Evolutionary conservation across 345 rosid species (phyloP), one percentile per base, ranked within the genome.

Genomic region (Gossypium ekmanianum): DNA sequence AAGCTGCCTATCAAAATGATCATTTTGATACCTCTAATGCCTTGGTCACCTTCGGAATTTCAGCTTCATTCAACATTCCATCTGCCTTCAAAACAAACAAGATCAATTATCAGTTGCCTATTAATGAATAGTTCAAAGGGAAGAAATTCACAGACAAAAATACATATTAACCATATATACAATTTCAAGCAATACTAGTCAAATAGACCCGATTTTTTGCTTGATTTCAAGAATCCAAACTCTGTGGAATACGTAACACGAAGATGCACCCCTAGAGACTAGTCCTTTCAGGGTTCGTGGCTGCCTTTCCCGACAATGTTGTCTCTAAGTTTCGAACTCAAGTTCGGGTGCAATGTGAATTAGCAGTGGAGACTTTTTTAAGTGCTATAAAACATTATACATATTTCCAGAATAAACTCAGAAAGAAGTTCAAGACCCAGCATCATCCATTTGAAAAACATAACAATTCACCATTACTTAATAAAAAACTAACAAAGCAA

Each of bases 11-110:
- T 67, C 55, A 45, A 68, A 47, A 68, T 8, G 72, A 47, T 24
- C 41, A 47, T 20, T 47, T 20, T 68, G 2, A 57, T 66, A 75
- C 78, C 78, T 75, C 72, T 45, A 75, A 66, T 12, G 78, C 78
- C 55, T 75, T 75, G 26, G 73, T 55, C 55, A 75, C 78, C 58
- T 44, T 66, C 20, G 73, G 45, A 43, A 67, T 67, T 65, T 56
- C 64, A 22, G 66, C 26, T 75, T 66, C 78, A 41, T 22, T 66
- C 62, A 75, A 66, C 10, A 26, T 39, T 41, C 78, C 78, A 57
- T 75, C 72, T 39, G 73, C 78, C 78, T 75, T 61, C 50, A 75
- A 34, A 61, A 47, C 62, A 67, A 39, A 54, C 54, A 55, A 55
- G 47, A 64, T 34, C 65, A 39, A 34, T 50, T 64, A 54, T 74